These are phyloP conservation scores for Ilyonectria robusta DNA, from an alignment of 2,329 filamentous ascomycete species.

Conservation along the genomic window DNA sequence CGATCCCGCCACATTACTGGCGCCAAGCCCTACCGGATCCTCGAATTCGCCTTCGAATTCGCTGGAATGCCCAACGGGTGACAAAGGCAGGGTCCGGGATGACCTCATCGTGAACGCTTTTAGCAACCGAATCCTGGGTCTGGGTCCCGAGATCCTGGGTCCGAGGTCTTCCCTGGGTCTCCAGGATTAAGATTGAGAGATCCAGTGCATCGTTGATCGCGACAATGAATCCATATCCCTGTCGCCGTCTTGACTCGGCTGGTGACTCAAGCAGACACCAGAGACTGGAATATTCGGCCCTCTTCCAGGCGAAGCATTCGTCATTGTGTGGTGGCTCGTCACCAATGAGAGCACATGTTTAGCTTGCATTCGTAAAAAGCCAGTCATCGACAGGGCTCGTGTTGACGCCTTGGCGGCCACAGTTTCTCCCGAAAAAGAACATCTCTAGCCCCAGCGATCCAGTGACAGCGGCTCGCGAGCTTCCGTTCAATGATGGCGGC, in stretches of 20 bases:
- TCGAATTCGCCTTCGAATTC: slow-evolving; percentile 34
- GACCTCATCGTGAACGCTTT: slow-evolving; percentile 39
- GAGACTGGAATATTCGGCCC: slow-evolving; percentile 12
- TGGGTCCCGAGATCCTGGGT: slow-evolving; percentile 25
- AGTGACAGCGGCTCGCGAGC: slow-evolving; percentile 4
- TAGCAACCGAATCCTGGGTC: slow-evolving; percentile 20
- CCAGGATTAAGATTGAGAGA: slow-evolving; percentile 8
- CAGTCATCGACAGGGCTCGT: slow-evolving; percentile 16
- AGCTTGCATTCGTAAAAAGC: slow-evolving; percentile 19
- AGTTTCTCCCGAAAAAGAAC: slow-evolving; percentile 20
- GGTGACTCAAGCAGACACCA: slow-evolving; percentile 16
- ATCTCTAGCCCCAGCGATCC: not conserved
- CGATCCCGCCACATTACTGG: slow-evolving; percentile 34
- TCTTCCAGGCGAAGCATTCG: not conserved
- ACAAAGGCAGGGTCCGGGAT: slow-evolving; percentile 17
- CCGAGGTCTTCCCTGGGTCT: slow-evolving; percentile 12
- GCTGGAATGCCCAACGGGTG: slow-evolving; percentile 20
- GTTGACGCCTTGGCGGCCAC: slow-evolving; percentile 3
- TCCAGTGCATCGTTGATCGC: slow-evolving; percentile 2
- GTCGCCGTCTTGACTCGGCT: not conserved
- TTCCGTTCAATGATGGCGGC: slow-evolving; percentile 22
- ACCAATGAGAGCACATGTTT: not conserved
- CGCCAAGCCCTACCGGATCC: slow-evolving; percentile 30
- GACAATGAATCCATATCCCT: slow-evolving; percentile 12
- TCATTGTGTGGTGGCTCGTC: slow-evolving; percentile 5